Evolutionary conservation across 176 grass and related monocot genomes (phyloP).

Genomic region (Dactylis glomerata): DNA sequence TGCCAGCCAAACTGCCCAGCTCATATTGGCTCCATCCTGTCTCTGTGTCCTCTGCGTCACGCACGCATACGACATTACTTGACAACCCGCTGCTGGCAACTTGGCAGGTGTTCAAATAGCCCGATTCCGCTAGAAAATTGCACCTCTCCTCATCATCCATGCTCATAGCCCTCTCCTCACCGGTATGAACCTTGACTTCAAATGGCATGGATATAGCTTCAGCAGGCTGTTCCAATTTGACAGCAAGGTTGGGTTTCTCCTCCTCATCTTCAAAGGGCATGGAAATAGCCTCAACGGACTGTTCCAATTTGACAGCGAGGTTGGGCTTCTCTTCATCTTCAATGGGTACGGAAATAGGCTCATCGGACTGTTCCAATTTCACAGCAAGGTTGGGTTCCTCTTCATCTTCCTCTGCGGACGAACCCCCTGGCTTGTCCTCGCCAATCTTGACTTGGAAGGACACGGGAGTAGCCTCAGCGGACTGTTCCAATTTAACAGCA

Average conservation of each 20-base stretch:
- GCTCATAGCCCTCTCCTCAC: neutral
- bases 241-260: too few relatives aligned
- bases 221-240: neutral
- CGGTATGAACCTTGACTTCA: constrained; percentile 4
- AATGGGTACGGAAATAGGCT: neutral
- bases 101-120: constrained; percentile 1
- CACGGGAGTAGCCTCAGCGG: too few relatives aligned
- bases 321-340: neutral
- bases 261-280: neutral
- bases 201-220: neutral
- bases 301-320: neutral
- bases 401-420: neutral
- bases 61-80: neutral
- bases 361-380: neutral
- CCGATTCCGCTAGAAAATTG: neutral
- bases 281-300: neutral
- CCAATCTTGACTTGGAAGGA: too few relatives aligned
- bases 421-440: neutral
- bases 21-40: neutral
- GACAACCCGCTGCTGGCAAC: neutral
- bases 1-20: neutral
- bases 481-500: too few relatives aligned
- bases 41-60: neutral
- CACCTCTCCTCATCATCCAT: neutral
- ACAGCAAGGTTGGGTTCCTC: neutral